These are phyloP conservation scores for Escovopsis weberi DNA, from an alignment of 2,329 filamentous ascomycete genomes.

Conservation along the genomic window DNA sequence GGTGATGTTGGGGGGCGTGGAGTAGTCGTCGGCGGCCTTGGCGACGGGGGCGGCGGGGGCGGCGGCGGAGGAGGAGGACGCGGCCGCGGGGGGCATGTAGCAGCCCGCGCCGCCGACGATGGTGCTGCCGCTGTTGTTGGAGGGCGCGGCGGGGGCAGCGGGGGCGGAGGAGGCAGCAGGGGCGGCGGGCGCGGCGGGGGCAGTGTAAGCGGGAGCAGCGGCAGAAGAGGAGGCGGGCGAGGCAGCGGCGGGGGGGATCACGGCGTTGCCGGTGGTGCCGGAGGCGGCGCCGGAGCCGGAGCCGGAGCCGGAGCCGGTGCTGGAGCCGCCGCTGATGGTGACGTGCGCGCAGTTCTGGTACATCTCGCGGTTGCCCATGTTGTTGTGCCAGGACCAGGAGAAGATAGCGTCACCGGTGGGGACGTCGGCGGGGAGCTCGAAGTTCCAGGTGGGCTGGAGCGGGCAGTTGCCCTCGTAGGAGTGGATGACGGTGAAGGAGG, in stretches of 20 bases:
- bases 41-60: constrained; percentile 15
- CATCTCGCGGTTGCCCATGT: constrained; percentile 63
- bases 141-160: no score
- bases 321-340: constrained; percentile 33
- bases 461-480: constrained; percentile 41
- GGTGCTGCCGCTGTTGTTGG: constrained; percentile 26
- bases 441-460: constrained; percentile 41
- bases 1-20: constrained; percentile 62
- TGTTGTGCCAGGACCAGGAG: constrained; percentile 66
- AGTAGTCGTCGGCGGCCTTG: constrained; percentile 41
- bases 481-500: constrained; percentile 52
- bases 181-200: no score
- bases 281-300: constrained; percentile 22
- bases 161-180: no score
- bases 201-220: no score
- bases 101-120: constrained; percentile 62
- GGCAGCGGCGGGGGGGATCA: no score
- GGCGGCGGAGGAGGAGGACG: constrained; percentile 38
- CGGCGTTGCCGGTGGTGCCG: no score
- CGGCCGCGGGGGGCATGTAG: constrained; percentile 71
- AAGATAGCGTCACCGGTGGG: constrained; percentile 49
- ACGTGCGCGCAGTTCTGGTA: constrained; percentile 74
- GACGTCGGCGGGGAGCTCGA: constrained; percentile 49
- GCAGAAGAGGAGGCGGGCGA: no score
- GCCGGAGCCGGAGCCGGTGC: constrained; percentile 15